Base-by-base conservation (phyloP, 768 basidiomycete species). In the Neoboletus subvelutipes region DNA sequence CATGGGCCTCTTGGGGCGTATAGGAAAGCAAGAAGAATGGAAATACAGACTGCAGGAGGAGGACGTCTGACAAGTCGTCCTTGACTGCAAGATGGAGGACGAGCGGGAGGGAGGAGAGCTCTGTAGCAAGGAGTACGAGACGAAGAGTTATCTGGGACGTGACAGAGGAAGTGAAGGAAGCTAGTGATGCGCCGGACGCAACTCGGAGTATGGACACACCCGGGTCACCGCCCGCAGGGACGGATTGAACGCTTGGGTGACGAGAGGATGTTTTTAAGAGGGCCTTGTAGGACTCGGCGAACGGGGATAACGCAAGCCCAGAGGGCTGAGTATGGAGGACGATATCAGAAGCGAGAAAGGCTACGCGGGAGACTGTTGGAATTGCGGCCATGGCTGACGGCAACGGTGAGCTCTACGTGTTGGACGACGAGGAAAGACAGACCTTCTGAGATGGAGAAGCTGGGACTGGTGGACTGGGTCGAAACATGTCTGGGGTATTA, bases 1-100 rank as follows among this genome's bases (percentile, higher is more conserved):
- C 92, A 64, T 96, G 90, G 4, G 94, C 92, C 67, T 94, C 82
- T 68, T 93, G 89, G 4, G 84, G 70, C 1, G 82, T 84, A 36
- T 83, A 79, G 7, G 93, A 95, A 65, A 95, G 78, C 49, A 98
- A 64, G 68, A 94, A 87, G 73, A 86, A 91, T 29, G 90, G 90
- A 6, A 92, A 83, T 20, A 85, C 80, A n/a, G 88, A 83, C 40
- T 87, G 86, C 55, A 96, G 85, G 13, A 87, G 76, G 41, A 95
- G 80, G 40, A 85, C 84, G 60, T 89, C 85, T 34, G 90, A 83
- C 43, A 94, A 80, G 68, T 91, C 86, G 56, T 82, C 76, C 43
- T 74, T 69, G 43, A 84, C 78, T 13, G 85, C 85, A 37, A 93
- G 73, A 66, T 94, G 88, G 31, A 94, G 67, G 31, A 88, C 91